Conservation (phyloP, 1,284 basidiomycete species). For the Athelia sp. region DNA sequence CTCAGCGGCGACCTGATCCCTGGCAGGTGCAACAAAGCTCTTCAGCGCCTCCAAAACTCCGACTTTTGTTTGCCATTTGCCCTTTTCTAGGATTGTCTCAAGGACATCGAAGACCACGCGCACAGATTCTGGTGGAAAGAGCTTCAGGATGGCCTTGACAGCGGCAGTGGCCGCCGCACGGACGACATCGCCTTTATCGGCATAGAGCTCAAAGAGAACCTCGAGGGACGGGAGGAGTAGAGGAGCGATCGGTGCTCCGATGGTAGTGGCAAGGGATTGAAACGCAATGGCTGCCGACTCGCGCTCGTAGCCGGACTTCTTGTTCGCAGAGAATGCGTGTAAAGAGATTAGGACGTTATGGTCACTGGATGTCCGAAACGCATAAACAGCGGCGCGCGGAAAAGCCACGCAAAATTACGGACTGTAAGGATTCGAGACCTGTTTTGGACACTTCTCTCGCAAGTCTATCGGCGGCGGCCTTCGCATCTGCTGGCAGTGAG, state of each 20-base stretch:
- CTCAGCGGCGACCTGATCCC: too few species aligned
- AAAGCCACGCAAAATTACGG: constrained; percentile 22
- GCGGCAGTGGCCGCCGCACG: constrained; percentile 85
- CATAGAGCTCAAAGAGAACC: constrained; percentile 91
- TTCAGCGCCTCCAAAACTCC: constrained; percentile 85
- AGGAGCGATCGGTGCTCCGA: constrained; percentile 80
- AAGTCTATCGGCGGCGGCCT: constrained; percentile 73
- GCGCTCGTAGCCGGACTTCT: constrained; percentile 89
- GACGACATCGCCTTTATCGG: constrained; percentile 88
- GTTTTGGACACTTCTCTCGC: constrained; percentile 63
- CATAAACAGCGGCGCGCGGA: constrained; percentile 1
- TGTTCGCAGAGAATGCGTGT: constrained; percentile 75
- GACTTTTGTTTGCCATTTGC: constrained; percentile 99
- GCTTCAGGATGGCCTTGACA: constrained; percentile 72
- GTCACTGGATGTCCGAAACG: constrained; percentile 41
- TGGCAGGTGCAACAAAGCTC: constrained; percentile 81
- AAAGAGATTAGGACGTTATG: constrained; percentile 60
- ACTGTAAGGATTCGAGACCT: constrained; percentile 64
- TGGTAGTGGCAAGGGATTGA: constrained; percentile 68
- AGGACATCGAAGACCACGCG: constrained; percentile 89
- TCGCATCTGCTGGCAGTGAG: constrained; percentile 52
- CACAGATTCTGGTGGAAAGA: constrained; percentile 89
- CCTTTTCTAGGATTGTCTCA: constrained; percentile 91
- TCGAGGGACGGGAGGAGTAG: constrained; percentile 75
- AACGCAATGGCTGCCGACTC: constrained; percentile 88